Evolutionary conservation across 306 rosid genomes (phyloP).

Genomic region (Lagenaria siceraria): DNA sequence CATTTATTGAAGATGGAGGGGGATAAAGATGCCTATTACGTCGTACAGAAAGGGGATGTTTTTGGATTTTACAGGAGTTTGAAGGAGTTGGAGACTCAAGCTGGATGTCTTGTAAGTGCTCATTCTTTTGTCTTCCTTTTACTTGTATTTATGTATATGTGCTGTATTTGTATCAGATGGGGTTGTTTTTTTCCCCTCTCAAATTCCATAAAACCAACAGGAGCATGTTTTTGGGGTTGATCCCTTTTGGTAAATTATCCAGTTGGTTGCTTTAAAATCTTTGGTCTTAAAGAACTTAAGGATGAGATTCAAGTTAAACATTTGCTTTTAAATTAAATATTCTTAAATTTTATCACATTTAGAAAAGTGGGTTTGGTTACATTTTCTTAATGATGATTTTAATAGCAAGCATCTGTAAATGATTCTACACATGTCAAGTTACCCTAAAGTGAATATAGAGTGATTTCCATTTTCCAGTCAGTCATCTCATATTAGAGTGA

Average conservation of each 20-base stretch:
- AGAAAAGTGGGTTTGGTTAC: neutral
- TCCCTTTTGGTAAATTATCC: neutral
- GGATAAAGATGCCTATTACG: conserved; percentile 57
- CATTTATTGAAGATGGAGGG: conserved; percentile 39
- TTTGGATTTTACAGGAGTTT: conserved; percentile 61
- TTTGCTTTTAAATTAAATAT: neutral
- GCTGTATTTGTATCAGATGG: neutral
- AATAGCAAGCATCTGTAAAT: neutral
- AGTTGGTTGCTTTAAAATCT: neutral
- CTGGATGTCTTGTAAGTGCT: conserved; percentile 36
- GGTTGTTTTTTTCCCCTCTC: neutral
- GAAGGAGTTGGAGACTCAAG: conserved; percentile 38
- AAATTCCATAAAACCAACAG: neutral
- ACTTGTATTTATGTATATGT: neutral
- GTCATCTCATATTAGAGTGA: neutral
- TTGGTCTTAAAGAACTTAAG: neutral
- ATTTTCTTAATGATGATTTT: too few relatives aligned
- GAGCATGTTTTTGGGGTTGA: neutral
- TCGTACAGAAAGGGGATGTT: conserved; percentile 61
- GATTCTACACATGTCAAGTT: neutral
- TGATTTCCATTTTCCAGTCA: neutral
- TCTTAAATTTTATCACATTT: neutral
- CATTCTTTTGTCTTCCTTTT: neutral
- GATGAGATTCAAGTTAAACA: neutral
- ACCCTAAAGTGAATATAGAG: neutral